Percentiles rank a stretch among this genome's conserved stretches.
phyloP scores from a whole-genome alignment of 805 yeast genomes.

The Saccharomycopsis sp. region DNA sequence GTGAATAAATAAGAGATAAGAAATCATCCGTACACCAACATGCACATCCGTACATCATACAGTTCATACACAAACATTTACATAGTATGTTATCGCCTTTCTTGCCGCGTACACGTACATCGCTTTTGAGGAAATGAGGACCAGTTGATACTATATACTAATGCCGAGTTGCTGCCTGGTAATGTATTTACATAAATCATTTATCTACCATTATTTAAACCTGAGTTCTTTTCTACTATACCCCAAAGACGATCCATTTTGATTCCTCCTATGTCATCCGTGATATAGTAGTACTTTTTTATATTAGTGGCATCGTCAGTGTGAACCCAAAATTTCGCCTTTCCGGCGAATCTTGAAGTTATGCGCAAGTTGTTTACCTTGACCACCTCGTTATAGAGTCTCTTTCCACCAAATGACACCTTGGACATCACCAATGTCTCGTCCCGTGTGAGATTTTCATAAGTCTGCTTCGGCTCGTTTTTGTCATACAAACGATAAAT shows the following conservation, averaged over 20 bases:
- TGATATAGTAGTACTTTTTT: conserved; percentile 40
- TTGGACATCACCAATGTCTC: conserved; percentile 66
- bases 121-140: not conserved
- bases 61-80: no score
- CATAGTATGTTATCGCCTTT: no score
- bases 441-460: conserved; percentile 51
- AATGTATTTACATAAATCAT: not conserved
- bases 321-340: conserved; percentile 33
- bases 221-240: conserved; percentile 61
- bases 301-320: conserved; percentile 31
- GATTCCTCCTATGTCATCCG: conserved; percentile 73
- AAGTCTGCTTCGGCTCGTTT: conserved; percentile 50
- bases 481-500: conserved; percentile 64
- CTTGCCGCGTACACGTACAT: not conserved
- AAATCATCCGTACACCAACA: not conserved
- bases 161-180: no score
- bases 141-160: not conserved
- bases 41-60: not conserved
- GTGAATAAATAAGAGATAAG: not conserved
- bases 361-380: conserved; percentile 39
- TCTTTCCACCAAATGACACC: conserved; percentile 59
- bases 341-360: conserved; percentile 36
- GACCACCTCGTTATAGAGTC: conserved; percentile 56
- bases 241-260: conserved; percentile 85
- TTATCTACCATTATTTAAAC: conserved; percentile 60